A percentile compares a stretch with the other conserved stretches of the same genome.
These are phyloP conservation scores for Wickerhamomyces tratensis DNA, from an alignment of 805 yeast species.

Conservation along the genomic window DNA sequence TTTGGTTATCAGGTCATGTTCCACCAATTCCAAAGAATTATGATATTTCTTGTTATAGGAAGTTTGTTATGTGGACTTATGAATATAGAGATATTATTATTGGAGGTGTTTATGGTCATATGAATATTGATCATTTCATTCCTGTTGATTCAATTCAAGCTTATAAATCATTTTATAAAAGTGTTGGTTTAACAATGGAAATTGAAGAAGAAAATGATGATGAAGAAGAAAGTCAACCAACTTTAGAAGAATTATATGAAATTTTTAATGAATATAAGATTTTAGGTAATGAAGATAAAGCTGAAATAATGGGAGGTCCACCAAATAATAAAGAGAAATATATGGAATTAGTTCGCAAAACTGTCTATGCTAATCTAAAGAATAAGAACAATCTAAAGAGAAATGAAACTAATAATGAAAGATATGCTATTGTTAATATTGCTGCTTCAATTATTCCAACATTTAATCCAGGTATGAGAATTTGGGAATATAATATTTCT, in stretches of 20 bases:
- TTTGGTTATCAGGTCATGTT: conserved; percentile 83
- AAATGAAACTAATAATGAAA: conserved; percentile 33
- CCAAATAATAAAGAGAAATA: conserved; percentile 61
- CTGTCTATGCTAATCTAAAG: conserved; percentile 32
- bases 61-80: conserved; percentile 71
- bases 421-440: conserved; percentile 63
- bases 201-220: conserved; percentile 7
- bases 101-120: conserved; percentile 82
- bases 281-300: conserved; percentile 18
- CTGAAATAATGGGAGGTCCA: conserved; percentile 45
- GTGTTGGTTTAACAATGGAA: conserved; percentile 18
- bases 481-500: conserved; percentile 79
- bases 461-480: conserved; percentile 71
- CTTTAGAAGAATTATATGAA: conserved; percentile 15
- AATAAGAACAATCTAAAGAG: conserved; percentile 8
- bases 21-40: conserved; percentile 78
- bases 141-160: conserved; percentile 68
- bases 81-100: conserved; percentile 78
- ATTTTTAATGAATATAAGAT: conserved; percentile 11
- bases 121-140: conserved; percentile 82
- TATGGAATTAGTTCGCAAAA: conserved; percentile 46
- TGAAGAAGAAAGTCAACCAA: conserved; percentile 11
- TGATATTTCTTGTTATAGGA: conserved; percentile 63
- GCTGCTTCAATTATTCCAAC: conserved; percentile 76
- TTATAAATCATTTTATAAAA: conserved; percentile 32